Evolutionary conservation across 2,329 filamentous ascomycete genomes (phyloP), one percentile per base, ranked within the genome.

Genomic region (Microthyrium microscopicum): DNA sequence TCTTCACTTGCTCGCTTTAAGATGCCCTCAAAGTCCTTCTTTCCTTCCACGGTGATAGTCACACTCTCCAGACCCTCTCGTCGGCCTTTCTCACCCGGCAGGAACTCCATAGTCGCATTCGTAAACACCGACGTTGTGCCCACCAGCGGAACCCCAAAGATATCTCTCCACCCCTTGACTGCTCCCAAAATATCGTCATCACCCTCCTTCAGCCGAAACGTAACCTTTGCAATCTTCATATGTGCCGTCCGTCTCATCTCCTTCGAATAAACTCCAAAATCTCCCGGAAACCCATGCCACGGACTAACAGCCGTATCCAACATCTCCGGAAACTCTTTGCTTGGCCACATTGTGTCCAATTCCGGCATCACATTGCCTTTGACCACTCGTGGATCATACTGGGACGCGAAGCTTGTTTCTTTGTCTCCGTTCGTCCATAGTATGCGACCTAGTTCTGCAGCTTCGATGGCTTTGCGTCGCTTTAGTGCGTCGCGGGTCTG

Each of bases 351-450:
- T 16, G 54, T 57, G 40, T 60, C 56, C 16, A 61, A 49, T 41
- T 60, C 56, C 3, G 55, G 54, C 46, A 60, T 60, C 44, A 60
- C 51, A 22, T 56, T 55, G 12, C 57, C 57, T 38, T 51, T 50
- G 29, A 57, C 51, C 3, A 52, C 55, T 35, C 56, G 61, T 2
- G 58, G 57, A 40, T 62, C 58, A 36, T 61, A 62, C 39, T 62
- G 58, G 22, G 57, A 48, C 35, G 51, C 56, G 6, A 50, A 42
- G 8, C 26, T 24, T 18, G 27, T 30, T 13, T 29, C 30, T n/a
- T 29, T 22, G n/a, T 28, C 24, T 1, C 43, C 44, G 19, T 56
- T 52, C 8, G 39, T 42, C 29, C 48, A 56, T 5, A 61, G 58
- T 3, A 59, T 52, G 27, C 50, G 57, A 1, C 46, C 44, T 16